A percentile compares a stretch with the other conserved stretches of the same genome.
These are phyloP conservation scores for Globisporangium emineosum DNA, from an alignment of 352 stramenopile species.

Conservation along the genomic window DNA sequence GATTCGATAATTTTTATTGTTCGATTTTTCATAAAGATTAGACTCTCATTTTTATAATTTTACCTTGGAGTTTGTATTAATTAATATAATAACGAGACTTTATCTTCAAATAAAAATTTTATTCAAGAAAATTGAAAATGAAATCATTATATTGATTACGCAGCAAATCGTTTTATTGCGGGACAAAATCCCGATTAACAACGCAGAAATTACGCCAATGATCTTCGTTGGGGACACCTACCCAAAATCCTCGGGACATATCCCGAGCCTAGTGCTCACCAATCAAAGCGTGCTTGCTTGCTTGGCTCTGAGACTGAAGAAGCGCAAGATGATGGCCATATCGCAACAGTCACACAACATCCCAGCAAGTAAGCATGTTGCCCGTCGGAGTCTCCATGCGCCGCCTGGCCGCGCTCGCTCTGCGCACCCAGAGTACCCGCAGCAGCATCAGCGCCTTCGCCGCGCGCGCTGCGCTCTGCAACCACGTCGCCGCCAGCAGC, in stretches of 20 bases:
- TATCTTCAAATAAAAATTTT: no score
- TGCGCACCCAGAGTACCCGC: slow-evolving; percentile 8
- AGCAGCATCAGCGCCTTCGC: background rate
- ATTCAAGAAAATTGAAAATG: no score
- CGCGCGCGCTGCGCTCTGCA: slow-evolving; percentile 11
- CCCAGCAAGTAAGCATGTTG: slow-evolving; percentile 23
- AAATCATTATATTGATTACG: no score
- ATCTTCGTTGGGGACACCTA: background rate
- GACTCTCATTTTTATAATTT: no score
- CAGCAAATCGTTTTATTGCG: no score
- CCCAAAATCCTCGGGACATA: slow-evolving; percentile 11
- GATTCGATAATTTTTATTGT: no score
- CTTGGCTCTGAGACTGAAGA: slow-evolving; percentile 3
- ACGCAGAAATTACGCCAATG: no score
- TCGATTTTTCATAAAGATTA: no score
- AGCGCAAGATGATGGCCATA: background rate
- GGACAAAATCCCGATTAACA: no score
- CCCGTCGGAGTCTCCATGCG: slow-evolving; percentile 29
- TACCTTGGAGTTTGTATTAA: no score
- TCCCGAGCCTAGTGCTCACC: slow-evolving; percentile 17
- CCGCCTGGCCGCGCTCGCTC: slow-evolving; percentile 19
- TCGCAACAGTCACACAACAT: slow-evolving; percentile 17
- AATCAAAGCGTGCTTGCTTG: slow-evolving; percentile 11
- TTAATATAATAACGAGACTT: no score
- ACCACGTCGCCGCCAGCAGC: slow-evolving; percentile 36